A percentile compares a stretch with the other conserved stretches of the same genome.
Evolutionary conservation across 2,329 filamentous ascomycete genomes (phyloP).

Genomic region (Lachnellula subtilissima): DNA sequence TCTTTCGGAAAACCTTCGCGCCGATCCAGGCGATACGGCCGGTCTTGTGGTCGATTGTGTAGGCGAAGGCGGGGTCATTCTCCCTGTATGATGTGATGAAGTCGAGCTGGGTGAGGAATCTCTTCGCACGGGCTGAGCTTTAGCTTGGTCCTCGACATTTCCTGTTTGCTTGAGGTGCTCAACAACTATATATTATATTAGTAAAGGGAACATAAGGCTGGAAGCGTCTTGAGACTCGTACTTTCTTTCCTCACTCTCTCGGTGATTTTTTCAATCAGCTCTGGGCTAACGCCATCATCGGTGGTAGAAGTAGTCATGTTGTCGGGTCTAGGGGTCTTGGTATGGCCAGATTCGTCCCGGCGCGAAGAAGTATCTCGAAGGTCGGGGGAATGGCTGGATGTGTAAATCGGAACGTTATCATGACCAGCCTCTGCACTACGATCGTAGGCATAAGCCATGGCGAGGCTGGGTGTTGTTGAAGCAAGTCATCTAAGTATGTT

Average conservation of each 20-base stretch:
- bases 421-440: slow-evolving; percentile 19
- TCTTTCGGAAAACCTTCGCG: slow-evolving; percentile 26
- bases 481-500: slow-evolving; percentile 16
- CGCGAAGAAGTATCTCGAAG: slow-evolving; percentile 20
- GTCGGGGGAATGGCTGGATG: slow-evolving; percentile 19
- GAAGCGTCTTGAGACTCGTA: slow-evolving; percentile 11
- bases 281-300: slow-evolving; percentile 48
- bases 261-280: slow-evolving; percentile 45
- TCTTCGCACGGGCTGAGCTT: slow-evolving; percentile 32
- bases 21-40: slow-evolving; percentile 28
- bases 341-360: slow-evolving; percentile 13
- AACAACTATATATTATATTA: slow-evolving; percentile 23
- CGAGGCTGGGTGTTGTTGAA: slow-evolving; percentile 18
- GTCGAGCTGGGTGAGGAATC: slow-evolving; percentile 40
- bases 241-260: slow-evolving; percentile 52
- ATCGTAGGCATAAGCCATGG: slow-evolving; percentile 25
- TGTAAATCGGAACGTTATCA: slow-evolving; percentile 17
- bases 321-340: slow-evolving; percentile 15
- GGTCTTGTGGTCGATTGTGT: slow-evolving; percentile 26
- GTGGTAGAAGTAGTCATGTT: slow-evolving; percentile 18
- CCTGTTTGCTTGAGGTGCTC: slow-evolving; percentile 34
- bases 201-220: slow-evolving; percentile 8
- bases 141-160: slow-evolving; percentile 26
- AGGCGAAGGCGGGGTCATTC: slow-evolving; percentile 53
- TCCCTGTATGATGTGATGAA: slow-evolving; percentile 37